Evolutionary conservation across 768 basidiomycete genomes (phyloP).

Genomic region (Tubosaeta sp.): DNA sequence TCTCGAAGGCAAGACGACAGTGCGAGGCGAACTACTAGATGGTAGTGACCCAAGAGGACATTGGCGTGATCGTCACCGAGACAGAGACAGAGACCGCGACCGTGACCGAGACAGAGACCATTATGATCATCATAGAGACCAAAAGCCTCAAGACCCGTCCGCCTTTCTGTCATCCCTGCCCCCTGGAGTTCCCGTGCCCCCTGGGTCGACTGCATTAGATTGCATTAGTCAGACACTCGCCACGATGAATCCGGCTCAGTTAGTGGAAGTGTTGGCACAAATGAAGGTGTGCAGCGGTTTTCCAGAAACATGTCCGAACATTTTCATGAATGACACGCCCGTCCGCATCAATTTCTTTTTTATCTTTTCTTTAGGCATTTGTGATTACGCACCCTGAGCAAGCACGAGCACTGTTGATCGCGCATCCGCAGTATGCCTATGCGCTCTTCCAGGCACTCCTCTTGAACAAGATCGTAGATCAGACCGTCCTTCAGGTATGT

Average conservation of each 20-base stretch:
- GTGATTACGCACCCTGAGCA: slow-evolving; percentile 90
- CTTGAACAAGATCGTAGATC: slow-evolving; percentile 90
- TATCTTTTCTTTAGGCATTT: slow-evolving; percentile 66
- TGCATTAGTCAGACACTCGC: slow-evolving; percentile 84
- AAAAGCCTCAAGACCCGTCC: slow-evolving; percentile 37
- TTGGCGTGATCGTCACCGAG: slow-evolving; percentile 48
- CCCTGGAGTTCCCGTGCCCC: slow-evolving; percentile 67
- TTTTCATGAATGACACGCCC: slow-evolving; percentile 17
- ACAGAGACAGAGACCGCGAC: slow-evolving; percentile 53
- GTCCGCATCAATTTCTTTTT: slow-evolving; percentile 5
- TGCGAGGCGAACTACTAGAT: slow-evolving; percentile 77
- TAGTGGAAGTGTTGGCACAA: slow-evolving; percentile 93
- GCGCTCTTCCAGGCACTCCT: slow-evolving; percentile 94
- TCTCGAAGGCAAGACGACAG: slow-evolving; percentile 85
- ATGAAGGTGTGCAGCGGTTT: slow-evolving; percentile 75
- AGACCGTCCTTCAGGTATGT: slow-evolving; percentile 71
- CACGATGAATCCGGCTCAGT: slow-evolving; percentile 73
- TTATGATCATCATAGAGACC: slow-evolving; percentile 31
- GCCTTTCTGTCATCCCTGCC: slow-evolving; percentile 68
- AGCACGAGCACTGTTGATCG: slow-evolving; percentile 70
- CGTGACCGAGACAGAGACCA: slow-evolving; percentile 44
- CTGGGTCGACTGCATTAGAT: slow-evolving; percentile 71
- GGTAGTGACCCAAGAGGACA: slow-evolving; percentile 41
- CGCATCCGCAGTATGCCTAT: slow-evolving; percentile 92
- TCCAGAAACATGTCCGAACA: slow-evolving; percentile 16